Percentiles rank a stretch among this genome's conserved stretches.
Evolutionary conservation across 176 grass and related monocot genomes (phyloP).

Genomic region (Pontederia paniculata): DNA sequence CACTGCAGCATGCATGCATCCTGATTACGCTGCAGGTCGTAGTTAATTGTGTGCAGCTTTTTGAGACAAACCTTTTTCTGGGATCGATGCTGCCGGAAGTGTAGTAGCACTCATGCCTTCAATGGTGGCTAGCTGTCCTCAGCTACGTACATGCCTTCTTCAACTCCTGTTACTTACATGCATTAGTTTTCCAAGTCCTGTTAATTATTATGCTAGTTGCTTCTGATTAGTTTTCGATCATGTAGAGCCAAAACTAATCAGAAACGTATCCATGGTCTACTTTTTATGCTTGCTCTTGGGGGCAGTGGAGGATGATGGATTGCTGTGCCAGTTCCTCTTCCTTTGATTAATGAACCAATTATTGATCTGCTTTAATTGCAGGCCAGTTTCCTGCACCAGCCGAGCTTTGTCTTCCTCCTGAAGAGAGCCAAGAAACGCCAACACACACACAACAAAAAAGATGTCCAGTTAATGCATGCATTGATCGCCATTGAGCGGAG

Average conservation of each 20-base stretch:
- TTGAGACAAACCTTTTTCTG: too few species aligned
- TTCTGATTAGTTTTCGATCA: not conserved
- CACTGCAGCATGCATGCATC: too few species aligned
- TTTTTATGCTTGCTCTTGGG: slow-evolving; percentile 17
- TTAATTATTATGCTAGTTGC: too few species aligned
- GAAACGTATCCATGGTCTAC: not conserved
- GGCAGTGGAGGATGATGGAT: slow-evolving; percentile 10
- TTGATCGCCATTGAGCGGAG: not conserved
- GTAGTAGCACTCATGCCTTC: too few species aligned
- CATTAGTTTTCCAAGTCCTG: too few species aligned
- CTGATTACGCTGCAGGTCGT: too few species aligned
- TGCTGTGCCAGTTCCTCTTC: slow-evolving; percentile 26
- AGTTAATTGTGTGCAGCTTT: too few species aligned
- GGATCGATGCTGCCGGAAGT: too few species aligned
- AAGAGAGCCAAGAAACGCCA: not conserved
- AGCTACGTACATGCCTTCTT: too few species aligned
- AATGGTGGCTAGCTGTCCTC: too few species aligned
- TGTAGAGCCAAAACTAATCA: too few species aligned
- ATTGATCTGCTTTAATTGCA: slow-evolving; percentile 25
- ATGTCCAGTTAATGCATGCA: not conserved
- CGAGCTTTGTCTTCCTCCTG: slow-evolving; percentile 24
- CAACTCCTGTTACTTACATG: too few species aligned
- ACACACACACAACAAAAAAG: not conserved
- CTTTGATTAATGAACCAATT: slow-evolving; percentile 31
- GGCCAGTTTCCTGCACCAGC: slow-evolving; percentile 17